Conservation (phyloP, 2,329 filamentous ascomycete species). For the Rhinocladiella similis region DNA sequence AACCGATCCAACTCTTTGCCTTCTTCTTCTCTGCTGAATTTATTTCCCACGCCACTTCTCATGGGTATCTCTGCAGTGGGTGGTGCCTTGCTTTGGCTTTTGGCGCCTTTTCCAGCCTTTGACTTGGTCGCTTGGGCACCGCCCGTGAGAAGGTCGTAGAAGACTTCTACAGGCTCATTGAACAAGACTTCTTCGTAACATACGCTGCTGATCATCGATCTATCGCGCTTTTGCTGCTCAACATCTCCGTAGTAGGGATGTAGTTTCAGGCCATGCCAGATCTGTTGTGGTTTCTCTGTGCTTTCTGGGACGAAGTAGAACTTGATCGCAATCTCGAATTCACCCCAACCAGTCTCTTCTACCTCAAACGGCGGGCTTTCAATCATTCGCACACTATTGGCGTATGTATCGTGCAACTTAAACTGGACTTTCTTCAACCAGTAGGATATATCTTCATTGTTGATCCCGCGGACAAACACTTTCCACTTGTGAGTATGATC, state of each 20-base stretch:
- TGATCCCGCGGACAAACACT: conserved; percentile 87
- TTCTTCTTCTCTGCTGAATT: conserved; percentile 73
- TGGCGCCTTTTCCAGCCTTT: conserved; percentile 51
- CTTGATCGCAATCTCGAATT: conserved; percentile 95
- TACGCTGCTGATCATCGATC: conserved; percentile 70
- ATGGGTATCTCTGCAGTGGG: conserved; percentile 75
- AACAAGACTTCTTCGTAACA: conserved; percentile 93
- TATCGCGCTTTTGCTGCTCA: conserved; percentile 69
- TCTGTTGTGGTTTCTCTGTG: conserved; percentile 90
- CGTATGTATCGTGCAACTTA: conserved; percentile 95
- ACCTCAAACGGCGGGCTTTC: conserved; percentile 82
- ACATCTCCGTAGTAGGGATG: conserved; percentile 82
- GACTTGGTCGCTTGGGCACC: conserved; percentile 56
- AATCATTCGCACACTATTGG: conserved; percentile 82
- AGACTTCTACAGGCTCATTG: conserved; percentile 88
- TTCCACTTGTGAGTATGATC: conserved; percentile 98
- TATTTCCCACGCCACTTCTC: conserved; percentile 64
- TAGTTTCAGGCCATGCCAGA: conserved; percentile 88
- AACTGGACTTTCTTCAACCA: conserved; percentile 98
- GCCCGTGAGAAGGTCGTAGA: conserved; percentile 81
- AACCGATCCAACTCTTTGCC: conserved; percentile 66
- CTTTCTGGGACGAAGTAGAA: conserved; percentile 88
- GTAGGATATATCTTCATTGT: conserved; percentile 87
- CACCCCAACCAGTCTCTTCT: conserved; percentile 93
- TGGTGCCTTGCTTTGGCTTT: conserved; percentile 53